Percentiles rank a stretch among this genome's conserved stretches.
phyloP scores from a whole-genome alignment of 2,329 filamentous ascomycete species.

The Fusarium phyllophilum region DNA sequence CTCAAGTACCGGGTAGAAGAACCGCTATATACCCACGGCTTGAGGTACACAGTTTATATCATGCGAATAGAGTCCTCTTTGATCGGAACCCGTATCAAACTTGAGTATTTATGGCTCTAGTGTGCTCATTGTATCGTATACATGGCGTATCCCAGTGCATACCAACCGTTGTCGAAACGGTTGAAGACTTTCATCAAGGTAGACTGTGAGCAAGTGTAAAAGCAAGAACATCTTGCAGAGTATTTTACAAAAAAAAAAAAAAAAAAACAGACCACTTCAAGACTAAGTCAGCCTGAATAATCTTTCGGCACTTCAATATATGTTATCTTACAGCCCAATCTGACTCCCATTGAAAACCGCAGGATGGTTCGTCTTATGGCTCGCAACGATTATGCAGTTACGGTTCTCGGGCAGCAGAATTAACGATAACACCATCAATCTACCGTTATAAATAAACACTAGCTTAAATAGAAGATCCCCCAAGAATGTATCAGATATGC shows the following conservation, averaged over 20 bases:
- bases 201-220: fast-evolving
- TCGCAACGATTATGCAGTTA: neutral
- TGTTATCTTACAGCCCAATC: neutral
- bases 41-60: neutral
- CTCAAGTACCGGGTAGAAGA: neutral
- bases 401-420: too few species aligned
- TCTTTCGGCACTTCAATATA: neutral
- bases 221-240: neutral
- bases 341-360: neutral
- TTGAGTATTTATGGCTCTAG: too few species aligned
- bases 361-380: neutral
- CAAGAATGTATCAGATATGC: too few species aligned
- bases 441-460: too few species aligned
- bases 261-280: fast-evolving
- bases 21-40: neutral
- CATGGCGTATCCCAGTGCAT: neutral
- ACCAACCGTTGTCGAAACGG: neutral
- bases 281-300: fast-evolving
- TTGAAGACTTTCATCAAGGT: too few species aligned
- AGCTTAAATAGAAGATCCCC: too few species aligned
- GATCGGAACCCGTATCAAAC: too few species aligned
- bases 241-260: neutral
- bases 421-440: too few species aligned
- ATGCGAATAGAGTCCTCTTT: neutral
- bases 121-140: neutral